A percentile compares a stretch with the other conserved stretches of the same genome.
phyloP scores from a whole-genome alignment of 768 basidiomycete species.

The Lentinula raphanica region DNA sequence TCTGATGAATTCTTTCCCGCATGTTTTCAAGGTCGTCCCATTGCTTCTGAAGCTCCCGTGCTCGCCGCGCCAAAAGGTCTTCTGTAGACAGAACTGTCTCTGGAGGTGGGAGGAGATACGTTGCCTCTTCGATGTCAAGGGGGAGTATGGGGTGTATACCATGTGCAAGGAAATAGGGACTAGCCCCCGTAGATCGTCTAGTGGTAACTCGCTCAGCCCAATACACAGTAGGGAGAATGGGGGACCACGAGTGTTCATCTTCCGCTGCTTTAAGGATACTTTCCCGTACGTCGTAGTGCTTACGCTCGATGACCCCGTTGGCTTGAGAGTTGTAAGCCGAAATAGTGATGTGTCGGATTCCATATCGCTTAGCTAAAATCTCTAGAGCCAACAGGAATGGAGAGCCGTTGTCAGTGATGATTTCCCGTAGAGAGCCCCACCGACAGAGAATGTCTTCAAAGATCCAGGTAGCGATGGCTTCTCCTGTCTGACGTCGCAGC shows the following conservation, averaged over 20 bases:
- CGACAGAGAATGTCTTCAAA: constrained; percentile 20
- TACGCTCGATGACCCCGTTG: neutral
- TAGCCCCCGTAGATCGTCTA: neutral
- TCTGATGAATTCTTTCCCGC: too few relatives aligned
- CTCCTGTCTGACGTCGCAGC: constrained; percentile 17
- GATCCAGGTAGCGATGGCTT: constrained; percentile 20
- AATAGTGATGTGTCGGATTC: constrained; percentile 26
- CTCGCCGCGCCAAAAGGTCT: too few relatives aligned
- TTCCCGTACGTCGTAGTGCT: neutral
- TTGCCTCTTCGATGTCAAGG: neutral
- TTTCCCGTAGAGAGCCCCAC: constrained; percentile 21
- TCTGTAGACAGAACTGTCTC: too few relatives aligned
- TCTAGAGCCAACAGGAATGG: constrained; percentile 16
- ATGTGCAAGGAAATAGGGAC: neutral
- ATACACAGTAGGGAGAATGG: neutral
- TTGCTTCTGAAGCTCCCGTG: too few relatives aligned
- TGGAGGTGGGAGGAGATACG: neutral
- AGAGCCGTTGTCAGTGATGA: constrained; percentile 27
- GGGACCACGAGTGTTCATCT: neutral
- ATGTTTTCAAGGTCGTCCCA: too few relatives aligned
- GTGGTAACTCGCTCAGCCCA: neutral
- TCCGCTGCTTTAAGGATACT: neutral
- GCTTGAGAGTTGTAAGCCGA: constrained; percentile 27
- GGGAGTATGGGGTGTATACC: neutral
- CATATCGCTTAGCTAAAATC: neutral